Conservation (phyloP, 495 filamentous ascomycete genomes). For the Immersiella caudata region DNA sequence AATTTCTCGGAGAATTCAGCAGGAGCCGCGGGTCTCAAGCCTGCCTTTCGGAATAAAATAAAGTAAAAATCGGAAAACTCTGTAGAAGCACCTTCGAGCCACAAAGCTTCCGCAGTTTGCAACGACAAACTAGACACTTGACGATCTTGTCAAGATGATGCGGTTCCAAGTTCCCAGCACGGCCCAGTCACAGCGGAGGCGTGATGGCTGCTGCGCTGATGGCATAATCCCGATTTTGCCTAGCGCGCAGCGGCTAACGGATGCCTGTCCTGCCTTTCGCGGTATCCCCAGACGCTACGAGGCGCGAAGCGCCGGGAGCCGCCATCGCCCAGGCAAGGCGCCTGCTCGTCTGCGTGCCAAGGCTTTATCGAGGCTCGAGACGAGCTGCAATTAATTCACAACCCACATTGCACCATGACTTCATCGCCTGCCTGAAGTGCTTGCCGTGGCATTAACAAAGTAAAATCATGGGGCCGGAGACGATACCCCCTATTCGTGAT, state of each 20-base stretch:
- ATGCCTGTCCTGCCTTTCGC: not conserved
- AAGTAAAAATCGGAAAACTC: not conserved
- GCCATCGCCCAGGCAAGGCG: not conserved
- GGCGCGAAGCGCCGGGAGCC: slow-evolving; percentile 20
- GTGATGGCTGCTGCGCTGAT: not conserved
- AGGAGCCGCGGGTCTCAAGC: not conserved
- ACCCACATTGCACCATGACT: not conserved
- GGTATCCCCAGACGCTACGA: not conserved
- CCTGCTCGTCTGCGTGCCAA: not conserved
- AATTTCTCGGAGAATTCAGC: not conserved
- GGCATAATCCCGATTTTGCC: slow-evolving; percentile 13
- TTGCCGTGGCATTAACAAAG: not conserved
- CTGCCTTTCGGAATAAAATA: not conserved
- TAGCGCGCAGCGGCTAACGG: not conserved
- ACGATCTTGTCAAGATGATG: not conserved
- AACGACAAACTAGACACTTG: not conserved
- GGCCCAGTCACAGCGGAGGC: not conserved
- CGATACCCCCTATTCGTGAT: not conserved
- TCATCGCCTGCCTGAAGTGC: not conserved
- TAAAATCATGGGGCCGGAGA: slow-evolving; percentile 10
- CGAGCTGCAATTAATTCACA: not conserved
- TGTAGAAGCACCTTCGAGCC: not conserved
- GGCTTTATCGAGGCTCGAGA: not conserved
- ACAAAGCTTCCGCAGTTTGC: not conserved
- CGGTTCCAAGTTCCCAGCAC: not conserved